Base-by-base conservation (phyloP, 352 stramenopile genomes). In the Phytophthora kernoviae region DNA sequence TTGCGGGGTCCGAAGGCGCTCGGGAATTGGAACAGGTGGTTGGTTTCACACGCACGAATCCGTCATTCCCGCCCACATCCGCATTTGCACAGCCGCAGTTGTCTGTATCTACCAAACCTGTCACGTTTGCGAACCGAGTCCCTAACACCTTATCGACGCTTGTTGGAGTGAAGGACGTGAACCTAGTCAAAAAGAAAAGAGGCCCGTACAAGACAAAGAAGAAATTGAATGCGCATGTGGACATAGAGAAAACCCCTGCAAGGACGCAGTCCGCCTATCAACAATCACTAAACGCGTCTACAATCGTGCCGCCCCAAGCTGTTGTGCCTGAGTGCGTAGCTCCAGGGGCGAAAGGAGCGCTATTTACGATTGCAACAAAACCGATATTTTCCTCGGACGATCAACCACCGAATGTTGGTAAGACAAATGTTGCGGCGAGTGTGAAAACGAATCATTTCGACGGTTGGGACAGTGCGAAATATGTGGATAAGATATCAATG, bases 1-100 rank as follows among this genome's bases (percentile, higher is more conserved):
- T 68, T 26, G 58, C 61, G 56, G 43, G 70, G 37, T 62, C 62
- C 22, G 48, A 55, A 57, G 52, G 52, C 21, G 50, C 62, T 50
- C 53, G 58, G 5, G 57, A 51, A 11, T 33, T 58, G 33, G 33
- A 72, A 20, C 62, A 75, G 30, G 49, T 57, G 17, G 22, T 21
- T 22, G 34, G 17, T 8, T 18, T 54, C 2, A n/a, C 54, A 3
- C 44, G 7, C 15, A 44, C 41, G 8, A 52, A n/a, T 12, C 37
- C 22, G 24, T 21, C 49, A 53, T 18, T 39, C 8, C 17, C 48
- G 17, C 2, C 4, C 5, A 37, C 18, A 14, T 26, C 34, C 8
- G 18, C n/a, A 34, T 14, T 26, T n/a, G 5, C 54, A 10, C 39
- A 49, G 34, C 21, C 18, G 8, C 44, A 22, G 18, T 14, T 33